Conservation (phyloP, 805 yeast species). For the Candida hispaniensis region DNA sequence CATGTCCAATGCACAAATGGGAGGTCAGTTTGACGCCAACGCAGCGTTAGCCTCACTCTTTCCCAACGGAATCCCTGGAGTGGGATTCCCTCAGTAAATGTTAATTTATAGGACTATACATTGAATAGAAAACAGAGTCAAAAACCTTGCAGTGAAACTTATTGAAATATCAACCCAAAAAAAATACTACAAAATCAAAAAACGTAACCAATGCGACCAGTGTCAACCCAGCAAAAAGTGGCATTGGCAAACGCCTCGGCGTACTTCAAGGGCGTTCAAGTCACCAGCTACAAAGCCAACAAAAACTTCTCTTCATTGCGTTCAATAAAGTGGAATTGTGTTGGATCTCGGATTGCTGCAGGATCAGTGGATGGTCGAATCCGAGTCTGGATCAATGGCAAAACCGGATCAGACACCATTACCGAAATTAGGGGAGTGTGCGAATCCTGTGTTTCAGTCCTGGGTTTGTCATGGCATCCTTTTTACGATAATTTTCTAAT, state of each 20-base stretch:
- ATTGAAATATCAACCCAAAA: too few species aligned
- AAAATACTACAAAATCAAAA: too few species aligned
- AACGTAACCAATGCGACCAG: too few species aligned
- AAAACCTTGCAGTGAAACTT: too few species aligned
- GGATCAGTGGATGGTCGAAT: slow-evolving; percentile 26
- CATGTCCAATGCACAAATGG: slow-evolving; percentile 10
- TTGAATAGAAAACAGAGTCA: too few species aligned
- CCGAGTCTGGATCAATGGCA: slow-evolving; percentile 29
- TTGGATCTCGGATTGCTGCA: slow-evolving; percentile 27
- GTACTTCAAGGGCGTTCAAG: slow-evolving; percentile 6
- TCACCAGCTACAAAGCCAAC: slow-evolving; percentile 10
- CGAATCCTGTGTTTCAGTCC: slow-evolving; percentile 30
- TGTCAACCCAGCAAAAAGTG: slow-evolving; percentile 6
- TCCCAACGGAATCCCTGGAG: slow-evolving; percentile 15
- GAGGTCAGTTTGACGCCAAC: too few species aligned
- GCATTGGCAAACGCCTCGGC: background rate
- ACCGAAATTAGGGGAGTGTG: slow-evolving; percentile 35
- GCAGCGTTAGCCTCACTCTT: slow-evolving; percentile 16
- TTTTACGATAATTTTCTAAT: slow-evolving; percentile 36
- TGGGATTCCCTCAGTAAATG: slow-evolving; percentile 15
- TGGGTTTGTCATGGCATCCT: slow-evolving; percentile 43
- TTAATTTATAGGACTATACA: too few species aligned
- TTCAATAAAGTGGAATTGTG: slow-evolving; percentile 25
- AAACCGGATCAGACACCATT: slow-evolving; percentile 29
- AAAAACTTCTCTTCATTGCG: slow-evolving; percentile 7